These are phyloP conservation scores for Apiospora arundinis DNA, from an alignment of 2,329 filamentous ascomycete genomes.

Conservation along the genomic window DNA sequence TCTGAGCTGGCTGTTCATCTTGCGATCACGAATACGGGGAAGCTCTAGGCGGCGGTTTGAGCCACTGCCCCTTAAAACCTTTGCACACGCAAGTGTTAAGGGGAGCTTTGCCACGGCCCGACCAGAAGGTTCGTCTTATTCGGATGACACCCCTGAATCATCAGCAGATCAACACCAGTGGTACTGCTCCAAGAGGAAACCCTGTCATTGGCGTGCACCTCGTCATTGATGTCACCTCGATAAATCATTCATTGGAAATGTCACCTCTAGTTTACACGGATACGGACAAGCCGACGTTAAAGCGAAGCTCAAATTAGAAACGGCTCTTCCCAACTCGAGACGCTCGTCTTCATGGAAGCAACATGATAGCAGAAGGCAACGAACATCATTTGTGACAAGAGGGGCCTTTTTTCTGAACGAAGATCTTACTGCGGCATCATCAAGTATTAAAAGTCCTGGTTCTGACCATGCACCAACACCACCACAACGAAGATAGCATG, in stretches of 20 bases:
- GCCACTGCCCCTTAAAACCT: not conserved
- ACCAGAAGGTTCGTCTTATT: not conserved
- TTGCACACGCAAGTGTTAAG: not conserved
- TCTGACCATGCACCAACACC: not conserved
- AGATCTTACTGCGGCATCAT: not conserved
- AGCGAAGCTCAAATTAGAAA: too few species aligned
- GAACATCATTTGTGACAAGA: too few species aligned
- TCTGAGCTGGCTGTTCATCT: not conserved
- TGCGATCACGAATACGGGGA: constrained; percentile 1
- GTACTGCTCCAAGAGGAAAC: too few species aligned
- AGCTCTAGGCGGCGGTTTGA: not conserved
- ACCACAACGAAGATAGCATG: not conserved
- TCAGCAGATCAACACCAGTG: not conserved
- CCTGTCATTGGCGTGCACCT: too few species aligned
- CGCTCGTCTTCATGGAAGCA: too few species aligned
- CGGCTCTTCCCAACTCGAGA: too few species aligned
- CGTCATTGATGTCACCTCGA: too few species aligned
- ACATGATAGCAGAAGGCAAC: too few species aligned
- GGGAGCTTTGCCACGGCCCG: not conserved
- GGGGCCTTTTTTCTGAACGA: too few species aligned
- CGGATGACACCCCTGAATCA: not conserved
- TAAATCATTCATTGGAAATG: too few species aligned
- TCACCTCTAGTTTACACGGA: too few species aligned
- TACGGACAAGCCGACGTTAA: too few species aligned
- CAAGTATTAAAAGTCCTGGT: not conserved